These are phyloP conservation scores for Peronospora belbahrii DNA, from an alignment of 352 stramenopile genomes.

Conservation along the genomic window DNA sequence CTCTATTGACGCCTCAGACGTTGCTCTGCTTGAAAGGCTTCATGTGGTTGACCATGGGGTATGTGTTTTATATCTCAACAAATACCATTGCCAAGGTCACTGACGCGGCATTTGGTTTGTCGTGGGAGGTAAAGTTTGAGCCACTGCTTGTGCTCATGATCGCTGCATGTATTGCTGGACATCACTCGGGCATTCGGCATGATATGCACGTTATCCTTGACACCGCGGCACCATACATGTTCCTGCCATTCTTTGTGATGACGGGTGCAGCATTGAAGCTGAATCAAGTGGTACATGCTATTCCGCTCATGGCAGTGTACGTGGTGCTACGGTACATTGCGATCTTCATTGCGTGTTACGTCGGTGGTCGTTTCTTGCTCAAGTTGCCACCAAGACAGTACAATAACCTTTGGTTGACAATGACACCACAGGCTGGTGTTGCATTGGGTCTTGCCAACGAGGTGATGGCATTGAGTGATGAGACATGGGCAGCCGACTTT, in stretches of 20 bases:
- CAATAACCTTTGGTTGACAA: conserved; percentile 69
- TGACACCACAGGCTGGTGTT: conserved; percentile 61
- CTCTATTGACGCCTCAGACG: neutral
- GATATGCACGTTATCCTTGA: conserved; percentile 74
- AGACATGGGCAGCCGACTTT: conserved; percentile 53
- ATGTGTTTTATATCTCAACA: conserved; percentile 56
- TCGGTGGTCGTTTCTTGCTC: conserved; percentile 45
- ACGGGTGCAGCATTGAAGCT: conserved; percentile 56
- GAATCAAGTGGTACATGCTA: conserved; percentile 50
- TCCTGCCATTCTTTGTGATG: conserved; percentile 74
- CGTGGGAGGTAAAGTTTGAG: conserved; percentile 64
- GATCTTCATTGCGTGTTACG: conserved; percentile 61
- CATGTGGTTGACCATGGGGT: conserved; percentile 53
- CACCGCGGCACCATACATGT: conserved; percentile 54
- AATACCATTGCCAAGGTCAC: conserved; percentile 36
- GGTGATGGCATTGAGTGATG: conserved; percentile 41
- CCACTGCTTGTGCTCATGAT: conserved; percentile 63
- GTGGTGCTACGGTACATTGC: conserved; percentile 48
- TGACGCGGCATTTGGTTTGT: conserved; percentile 38
- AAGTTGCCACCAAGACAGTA: conserved; percentile 51
- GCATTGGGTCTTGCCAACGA: conserved; percentile 52
- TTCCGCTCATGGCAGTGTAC: conserved; percentile 61
- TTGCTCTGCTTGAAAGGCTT: conserved; percentile 49
- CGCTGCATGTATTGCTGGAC: conserved; percentile 52
- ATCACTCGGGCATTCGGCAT: conserved; percentile 48